Conservation (phyloP, 495 filamentous ascomycete genomes). For the Astrocystis sublimbata region DNA sequence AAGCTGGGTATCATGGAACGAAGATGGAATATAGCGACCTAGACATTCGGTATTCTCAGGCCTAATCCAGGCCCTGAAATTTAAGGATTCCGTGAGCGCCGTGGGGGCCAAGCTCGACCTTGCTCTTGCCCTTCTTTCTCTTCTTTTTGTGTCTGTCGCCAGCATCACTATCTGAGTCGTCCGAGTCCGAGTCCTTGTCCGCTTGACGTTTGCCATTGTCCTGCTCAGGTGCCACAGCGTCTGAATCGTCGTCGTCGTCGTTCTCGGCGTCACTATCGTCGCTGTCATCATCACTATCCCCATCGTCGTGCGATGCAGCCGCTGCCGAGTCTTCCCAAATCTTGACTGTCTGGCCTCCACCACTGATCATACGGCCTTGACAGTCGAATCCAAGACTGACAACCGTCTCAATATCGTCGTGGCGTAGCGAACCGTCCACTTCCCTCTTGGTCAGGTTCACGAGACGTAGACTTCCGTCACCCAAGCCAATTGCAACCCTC, state of each 20-base stretch:
- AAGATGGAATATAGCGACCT: slow-evolving; percentile 8
- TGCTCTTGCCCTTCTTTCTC: slow-evolving; percentile 51
- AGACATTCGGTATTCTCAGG: neutral
- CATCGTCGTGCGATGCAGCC: slow-evolving; percentile 37
- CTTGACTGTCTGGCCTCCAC: slow-evolving; percentile 79
- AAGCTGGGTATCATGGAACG: slow-evolving; percentile 30
- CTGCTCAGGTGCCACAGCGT: slow-evolving; percentile 34
- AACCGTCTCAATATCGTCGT: slow-evolving; percentile 84
- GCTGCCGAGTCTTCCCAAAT: slow-evolving; percentile 70
- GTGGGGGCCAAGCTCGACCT: slow-evolving; percentile 51
- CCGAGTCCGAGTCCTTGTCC: slow-evolving; percentile 41
- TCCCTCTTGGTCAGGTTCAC: slow-evolving; percentile 47
- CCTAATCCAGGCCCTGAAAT: slow-evolving; percentile 67
- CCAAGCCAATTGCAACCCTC: slow-evolving; percentile 72
- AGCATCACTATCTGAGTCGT: slow-evolving; percentile 31
- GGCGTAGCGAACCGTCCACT: slow-evolving; percentile 55
- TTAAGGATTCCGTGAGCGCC: slow-evolving; percentile 60
- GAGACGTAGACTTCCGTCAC: slow-evolving; percentile 62
- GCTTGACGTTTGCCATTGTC: slow-evolving; percentile 47
- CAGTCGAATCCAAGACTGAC: slow-evolving; percentile 78
- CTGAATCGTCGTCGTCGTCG: slow-evolving; percentile 45
- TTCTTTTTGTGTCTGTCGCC: slow-evolving; percentile 37
- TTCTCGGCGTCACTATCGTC: slow-evolving; percentile 49
- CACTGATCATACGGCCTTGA: slow-evolving; percentile 80
- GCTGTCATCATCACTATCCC: slow-evolving; percentile 44